Evolutionary conservation across 2,329 filamentous ascomycete genomes (phyloP), one percentile per base, ranked within the genome.

Genomic region (Rachicladosporium sp.): DNA sequence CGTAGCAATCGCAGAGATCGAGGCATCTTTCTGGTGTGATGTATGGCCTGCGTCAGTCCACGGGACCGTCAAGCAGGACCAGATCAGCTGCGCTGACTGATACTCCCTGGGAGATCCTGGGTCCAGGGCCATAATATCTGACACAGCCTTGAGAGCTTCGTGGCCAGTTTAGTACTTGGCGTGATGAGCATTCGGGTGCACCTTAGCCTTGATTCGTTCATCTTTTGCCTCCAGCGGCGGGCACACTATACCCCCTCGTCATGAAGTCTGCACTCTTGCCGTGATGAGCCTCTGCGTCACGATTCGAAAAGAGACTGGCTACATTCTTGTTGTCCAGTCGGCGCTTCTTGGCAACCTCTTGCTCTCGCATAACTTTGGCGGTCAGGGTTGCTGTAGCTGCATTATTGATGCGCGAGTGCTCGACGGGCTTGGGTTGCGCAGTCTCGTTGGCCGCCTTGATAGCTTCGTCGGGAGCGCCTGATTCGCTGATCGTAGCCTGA

Each of bases 301-400:
- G 56, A 8, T 57, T 59, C 2, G 59, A 63, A 48, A 69, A 71
- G 34, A 71, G 45, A 39, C 63, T 68, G 43, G 62, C 63, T n/a
- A 70, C 56, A 37, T 67, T 69, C 10, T 66, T 60, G 45, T 67
- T 69, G 3, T 71, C 77, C 50, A 86, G 53, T 55, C 83, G 93
- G 49, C 80, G 69, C 64, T 89, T 94, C 48, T 86, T 87, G 41
- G 74, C 71, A 53, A 82, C 78, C 37, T 89, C 82, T 58, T 95
- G 85, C 53, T 96, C 89, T 15, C 82, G 80, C 19, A 96, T 60
- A 0, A 98, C 88, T 50, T 80, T 87, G 1, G 82, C 83, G 0
- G 89, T 93, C 33, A 98, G 64, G 3, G 78, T 82, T 0, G 89
- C 88, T 0, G 91, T 91, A 40, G 84, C 74, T 0, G 84, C 69